These are phyloP conservation scores for Cordyceps cicadae DNA, from an alignment of 2,329 filamentous ascomycete genomes.

Conservation along the genomic window DNA sequence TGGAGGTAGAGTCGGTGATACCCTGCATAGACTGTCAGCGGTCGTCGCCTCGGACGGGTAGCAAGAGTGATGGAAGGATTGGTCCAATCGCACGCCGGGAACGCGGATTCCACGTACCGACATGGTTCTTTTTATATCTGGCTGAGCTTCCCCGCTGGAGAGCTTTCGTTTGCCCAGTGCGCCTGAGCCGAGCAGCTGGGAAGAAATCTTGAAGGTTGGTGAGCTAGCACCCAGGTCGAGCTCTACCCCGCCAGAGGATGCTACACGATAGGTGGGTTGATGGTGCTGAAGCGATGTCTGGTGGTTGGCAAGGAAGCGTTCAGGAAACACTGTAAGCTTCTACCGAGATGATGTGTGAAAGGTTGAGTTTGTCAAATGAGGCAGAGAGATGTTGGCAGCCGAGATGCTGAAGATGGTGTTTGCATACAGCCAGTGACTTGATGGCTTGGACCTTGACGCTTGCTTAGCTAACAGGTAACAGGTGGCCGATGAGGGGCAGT, in stretches of 20 bases:
- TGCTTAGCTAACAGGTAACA: constrained; percentile 10
- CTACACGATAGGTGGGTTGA: constrained; percentile 14
- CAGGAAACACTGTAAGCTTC: neutral
- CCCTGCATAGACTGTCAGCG: constrained; percentile 29
- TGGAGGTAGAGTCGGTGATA: constrained; percentile 51
- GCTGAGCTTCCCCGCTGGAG: constrained; percentile 50
- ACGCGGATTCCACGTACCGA: constrained; percentile 38
- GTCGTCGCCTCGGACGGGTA: neutral
- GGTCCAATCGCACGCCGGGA: neutral
- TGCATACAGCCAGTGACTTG: neutral
- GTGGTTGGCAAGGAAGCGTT: neutral
- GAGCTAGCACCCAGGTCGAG: constrained; percentile 28
- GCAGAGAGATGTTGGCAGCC: neutral
- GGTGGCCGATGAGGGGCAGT: constrained; percentile 6
- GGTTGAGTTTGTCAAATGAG: neutral
- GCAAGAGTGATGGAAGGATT: neutral
- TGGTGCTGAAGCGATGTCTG: neutral
- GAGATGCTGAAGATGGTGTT: neutral
- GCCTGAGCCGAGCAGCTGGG: constrained; percentile 24
- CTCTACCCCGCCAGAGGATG: constrained; percentile 28
- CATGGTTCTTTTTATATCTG: constrained; percentile 53
- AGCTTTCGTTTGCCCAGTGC: constrained; percentile 62
- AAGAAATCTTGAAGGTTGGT: constrained; percentile 28
- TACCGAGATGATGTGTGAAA: neutral
- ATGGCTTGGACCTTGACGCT: neutral